These are phyloP conservation scores for Sporisorium exsertum DNA, from an alignment of 1,284 basidiomycete species.

Conservation along the genomic window DNA sequence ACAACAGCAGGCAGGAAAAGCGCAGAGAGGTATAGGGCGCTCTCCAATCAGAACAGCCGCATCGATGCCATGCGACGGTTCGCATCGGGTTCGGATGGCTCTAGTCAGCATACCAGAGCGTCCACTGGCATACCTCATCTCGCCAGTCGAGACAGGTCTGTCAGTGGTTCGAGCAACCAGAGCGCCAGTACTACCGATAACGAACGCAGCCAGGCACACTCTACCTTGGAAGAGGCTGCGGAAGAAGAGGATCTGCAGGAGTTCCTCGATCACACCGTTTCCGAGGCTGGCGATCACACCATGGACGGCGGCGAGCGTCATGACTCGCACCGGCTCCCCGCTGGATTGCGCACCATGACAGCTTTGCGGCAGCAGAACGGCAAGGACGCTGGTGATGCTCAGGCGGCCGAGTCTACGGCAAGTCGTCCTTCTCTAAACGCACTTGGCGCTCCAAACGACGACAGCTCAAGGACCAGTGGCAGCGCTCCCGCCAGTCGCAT, in stretches of 20 bases:
- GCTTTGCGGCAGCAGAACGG: conserved; percentile 28
- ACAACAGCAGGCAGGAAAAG: conserved; percentile 1
- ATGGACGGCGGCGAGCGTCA: conserved; percentile 35
- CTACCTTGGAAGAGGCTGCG: conserved; percentile 11
- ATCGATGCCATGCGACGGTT: conserved; percentile 26
- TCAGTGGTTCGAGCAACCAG: conserved; percentile 33
- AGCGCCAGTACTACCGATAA: conserved; percentile 33
- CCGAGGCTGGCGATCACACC: conserved; percentile 19
- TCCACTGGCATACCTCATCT: neutral
- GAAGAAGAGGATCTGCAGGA: conserved; percentile 48
- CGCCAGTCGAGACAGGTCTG: conserved; percentile 24
- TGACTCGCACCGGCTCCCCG: conserved; percentile 35
- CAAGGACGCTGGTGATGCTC: conserved; percentile 12
- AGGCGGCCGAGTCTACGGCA: conserved; percentile 1
- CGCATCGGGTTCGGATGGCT: neutral
- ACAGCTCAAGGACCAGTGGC: neutral
- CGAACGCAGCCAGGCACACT: conserved; percentile 23
- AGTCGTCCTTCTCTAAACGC: neutral
- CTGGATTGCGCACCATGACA: conserved; percentile 30
- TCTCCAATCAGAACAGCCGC: conserved; percentile 18
- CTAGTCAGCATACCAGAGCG: neutral
- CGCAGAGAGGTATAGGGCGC: conserved; percentile 12
- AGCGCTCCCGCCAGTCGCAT: neutral
- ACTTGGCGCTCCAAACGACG: neutral
- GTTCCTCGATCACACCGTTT: conserved; percentile 31